Evolutionary conservation across 2,329 filamentous ascomycete species (phyloP).

Genomic region (Leptosphaerulina australis): DNA sequence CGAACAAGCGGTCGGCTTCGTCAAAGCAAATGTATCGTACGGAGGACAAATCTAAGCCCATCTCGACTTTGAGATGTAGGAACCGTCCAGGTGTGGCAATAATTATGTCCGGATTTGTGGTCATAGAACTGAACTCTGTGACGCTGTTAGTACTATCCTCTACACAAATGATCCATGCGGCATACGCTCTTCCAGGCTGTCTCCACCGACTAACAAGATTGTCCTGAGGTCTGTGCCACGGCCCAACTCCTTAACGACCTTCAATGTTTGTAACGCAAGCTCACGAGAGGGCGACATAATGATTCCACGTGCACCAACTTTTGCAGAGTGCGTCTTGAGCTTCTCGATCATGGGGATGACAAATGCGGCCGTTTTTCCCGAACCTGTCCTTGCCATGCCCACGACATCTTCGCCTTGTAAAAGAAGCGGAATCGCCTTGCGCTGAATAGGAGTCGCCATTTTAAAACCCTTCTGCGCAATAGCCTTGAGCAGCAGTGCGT

Average conservation of each 20-base stretch:
- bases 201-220: conserved; percentile 91
- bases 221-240: conserved; percentile 88
- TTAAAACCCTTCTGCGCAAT: conserved; percentile 94
- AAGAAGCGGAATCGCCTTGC: conserved; percentile 92
- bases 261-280: conserved; percentile 90
- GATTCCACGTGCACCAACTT: conserved; percentile 83
- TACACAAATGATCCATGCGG: conserved; percentile 1
- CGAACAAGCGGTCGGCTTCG: conserved; percentile 94
- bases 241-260: conserved; percentile 94
- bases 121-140: conserved; percentile 81
- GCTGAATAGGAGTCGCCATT: conserved; percentile 95
- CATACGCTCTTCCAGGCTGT: conserved; percentile 83
- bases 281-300: conserved; percentile 93
- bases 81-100: conserved; percentile 98
- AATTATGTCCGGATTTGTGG: conserved; percentile 92
- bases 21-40: conserved; percentile 96
- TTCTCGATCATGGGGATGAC: conserved; percentile 98
- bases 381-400: conserved; percentile 98
- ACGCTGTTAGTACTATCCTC: conserved; percentile 6
- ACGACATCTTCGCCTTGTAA: conserved; percentile 94
- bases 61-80: conserved; percentile 94
- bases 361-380: conserved; percentile 97
- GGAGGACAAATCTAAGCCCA: conserved; percentile 88
- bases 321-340: conserved; percentile 83
- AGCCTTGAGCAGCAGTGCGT: conserved; percentile 81